These are phyloP conservation scores for Citeromyces hawaiiensis DNA, from an alignment of 1,139 yeast genomes.

Conservation along the genomic window DNA sequence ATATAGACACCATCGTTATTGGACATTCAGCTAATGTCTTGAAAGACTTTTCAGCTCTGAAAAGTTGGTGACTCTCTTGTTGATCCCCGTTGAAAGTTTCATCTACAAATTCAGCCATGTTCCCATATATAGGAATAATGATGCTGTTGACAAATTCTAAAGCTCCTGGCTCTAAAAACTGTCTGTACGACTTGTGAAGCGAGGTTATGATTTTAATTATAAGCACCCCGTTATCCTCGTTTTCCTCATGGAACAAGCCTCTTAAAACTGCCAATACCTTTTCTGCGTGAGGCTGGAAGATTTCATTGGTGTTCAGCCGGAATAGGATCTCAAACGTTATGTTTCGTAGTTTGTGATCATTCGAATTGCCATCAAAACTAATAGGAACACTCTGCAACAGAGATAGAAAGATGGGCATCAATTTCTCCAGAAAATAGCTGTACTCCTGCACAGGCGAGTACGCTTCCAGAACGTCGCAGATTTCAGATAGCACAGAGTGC, in stretches of 20 bases:
- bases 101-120: constrained; percentile 65
- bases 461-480: constrained; percentile 76
- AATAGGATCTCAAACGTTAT: constrained; percentile 70
- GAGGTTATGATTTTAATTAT: constrained; percentile 87
- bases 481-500: constrained; percentile 61
- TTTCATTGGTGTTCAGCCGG: constrained; percentile 72
- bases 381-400: constrained; percentile 59
- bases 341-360: constrained; percentile 66
- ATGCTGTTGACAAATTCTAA: constrained; percentile 62
- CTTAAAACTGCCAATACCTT: constrained; percentile 51
- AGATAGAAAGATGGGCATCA: constrained; percentile 49
- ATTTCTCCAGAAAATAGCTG: constrained; percentile 47
- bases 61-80: constrained; percentile 24
- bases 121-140: constrained; percentile 66
- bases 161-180: constrained; percentile 55
- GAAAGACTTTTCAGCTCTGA: constrained; percentile 65
- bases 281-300: constrained; percentile 60
- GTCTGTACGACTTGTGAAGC: constrained; percentile 75
- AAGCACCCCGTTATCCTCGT: constrained; percentile 90
- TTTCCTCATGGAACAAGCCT: constrained; percentile 54
- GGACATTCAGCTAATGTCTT: constrained; percentile 95
- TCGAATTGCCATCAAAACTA: constrained; percentile 47
- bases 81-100: constrained; percentile 22
- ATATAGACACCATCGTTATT: constrained; percentile 84
- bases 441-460: constrained; percentile 73